Evolutionary conservation across 164 flowering plant genomes (phyloP).

Genomic region (Echeveria elegans): DNA sequence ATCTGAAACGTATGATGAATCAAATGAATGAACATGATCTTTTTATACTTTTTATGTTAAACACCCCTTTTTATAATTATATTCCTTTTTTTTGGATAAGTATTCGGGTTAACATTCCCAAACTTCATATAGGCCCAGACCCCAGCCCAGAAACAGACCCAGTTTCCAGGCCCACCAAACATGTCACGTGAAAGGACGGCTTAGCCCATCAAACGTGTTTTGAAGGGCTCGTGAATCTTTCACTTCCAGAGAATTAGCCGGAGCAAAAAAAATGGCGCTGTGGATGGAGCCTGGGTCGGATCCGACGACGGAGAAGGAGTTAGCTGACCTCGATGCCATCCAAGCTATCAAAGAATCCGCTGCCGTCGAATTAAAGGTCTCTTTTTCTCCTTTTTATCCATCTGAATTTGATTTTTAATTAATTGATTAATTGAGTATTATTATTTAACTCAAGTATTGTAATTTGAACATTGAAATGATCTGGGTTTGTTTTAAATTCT

Average conservation of each 20-base stretch:
- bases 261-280: slow-evolving; percentile 40
- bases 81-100: too few relatives aligned
- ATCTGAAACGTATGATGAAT: too few relatives aligned
- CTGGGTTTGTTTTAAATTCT: neutral
- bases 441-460: neutral
- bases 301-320: slow-evolving; percentile 55
- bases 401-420: neutral
- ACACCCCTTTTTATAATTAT: too few relatives aligned
- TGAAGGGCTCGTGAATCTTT: neutral
- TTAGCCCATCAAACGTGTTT: too few relatives aligned
- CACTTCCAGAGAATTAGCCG: neutral
- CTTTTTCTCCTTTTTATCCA: neutral
- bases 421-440: neutral
- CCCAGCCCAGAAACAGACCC: too few relatives aligned
- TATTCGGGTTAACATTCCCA: too few relatives aligned
- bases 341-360: slow-evolving; percentile 74
- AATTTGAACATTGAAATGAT: neutral
- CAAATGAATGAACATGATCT: too few relatives aligned
- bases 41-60: too few relatives aligned
- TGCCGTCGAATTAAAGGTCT: slow-evolving; percentile 82
- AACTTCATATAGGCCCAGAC: too few relatives aligned
- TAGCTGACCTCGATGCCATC: slow-evolving; percentile 72
- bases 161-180: too few relatives aligned
- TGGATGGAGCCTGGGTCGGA: slow-evolving; percentile 65
- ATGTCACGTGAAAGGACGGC: too few relatives aligned